Conservation (phyloP, 2,329 filamentous ascomycete species). For the Nigrospora oryzae region DNA sequence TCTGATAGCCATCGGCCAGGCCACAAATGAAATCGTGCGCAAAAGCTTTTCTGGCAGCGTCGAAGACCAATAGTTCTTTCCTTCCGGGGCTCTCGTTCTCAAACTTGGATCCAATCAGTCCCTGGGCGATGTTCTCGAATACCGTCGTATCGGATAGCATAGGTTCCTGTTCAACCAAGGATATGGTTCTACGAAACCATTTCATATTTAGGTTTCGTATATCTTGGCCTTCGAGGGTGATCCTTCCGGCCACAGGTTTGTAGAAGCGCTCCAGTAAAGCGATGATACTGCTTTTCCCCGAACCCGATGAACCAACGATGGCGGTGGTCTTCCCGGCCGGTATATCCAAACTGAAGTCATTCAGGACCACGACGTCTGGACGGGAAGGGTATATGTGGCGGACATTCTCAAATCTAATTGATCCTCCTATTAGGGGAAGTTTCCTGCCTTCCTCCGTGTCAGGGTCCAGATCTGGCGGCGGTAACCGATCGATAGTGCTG, state of each 20-base stretch:
- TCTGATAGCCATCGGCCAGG: conserved; percentile 65
- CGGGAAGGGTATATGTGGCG: conserved; percentile 36
- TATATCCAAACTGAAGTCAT: conserved; percentile 30
- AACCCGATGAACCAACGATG: conserved; percentile 18
- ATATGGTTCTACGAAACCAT: conserved; percentile 73
- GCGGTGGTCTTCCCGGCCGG: conserved; percentile 36
- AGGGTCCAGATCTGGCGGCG: conserved; percentile 24
- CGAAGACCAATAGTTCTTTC: conserved; percentile 63
- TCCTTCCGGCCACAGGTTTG: conserved; percentile 66
- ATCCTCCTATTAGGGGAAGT: conserved; percentile 18
- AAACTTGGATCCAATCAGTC: conserved; percentile 70
- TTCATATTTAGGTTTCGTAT: conserved; percentile 75
- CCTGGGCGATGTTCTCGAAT: conserved; percentile 53
- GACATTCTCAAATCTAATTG: conserved; percentile 30
- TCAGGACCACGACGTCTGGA: conserved; percentile 29
- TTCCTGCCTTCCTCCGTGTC: conserved; percentile 19
- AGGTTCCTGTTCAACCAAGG: conserved; percentile 87
- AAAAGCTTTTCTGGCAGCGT: conserved; percentile 79
- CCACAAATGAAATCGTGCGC: conserved; percentile 73
- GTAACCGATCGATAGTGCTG: conserved; percentile 26
- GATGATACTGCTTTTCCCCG: conserved; percentile 58
- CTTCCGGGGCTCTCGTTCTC: conserved; percentile 51
- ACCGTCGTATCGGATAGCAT: conserved; percentile 64
- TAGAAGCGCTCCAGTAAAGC: conserved; percentile 89
- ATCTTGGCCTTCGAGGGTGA: conserved; percentile 73